These are phyloP conservation scores for Solidago caesia DNA, from an alignment of 129 eudicot species.

Conservation along the genomic window DNA sequence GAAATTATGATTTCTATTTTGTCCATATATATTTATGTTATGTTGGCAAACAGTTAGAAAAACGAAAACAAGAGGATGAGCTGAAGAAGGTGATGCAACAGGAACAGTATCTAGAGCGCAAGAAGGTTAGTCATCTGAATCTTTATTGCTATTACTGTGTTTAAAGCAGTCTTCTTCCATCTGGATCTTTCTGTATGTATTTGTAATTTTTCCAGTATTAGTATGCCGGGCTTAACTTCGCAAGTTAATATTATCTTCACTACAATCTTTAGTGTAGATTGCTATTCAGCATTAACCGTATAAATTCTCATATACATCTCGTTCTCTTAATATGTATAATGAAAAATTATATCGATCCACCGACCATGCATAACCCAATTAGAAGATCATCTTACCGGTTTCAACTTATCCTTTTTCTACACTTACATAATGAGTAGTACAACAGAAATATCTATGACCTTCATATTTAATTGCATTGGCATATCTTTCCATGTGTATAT, in stretches of 20 bases:
- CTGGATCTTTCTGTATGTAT: neutral
- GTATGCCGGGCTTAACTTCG: neutral
- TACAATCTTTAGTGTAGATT: too few relatives aligned
- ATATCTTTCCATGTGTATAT: neutral
- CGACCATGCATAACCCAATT: too few relatives aligned
- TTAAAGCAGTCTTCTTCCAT: neutral
- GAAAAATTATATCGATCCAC: too few relatives aligned
- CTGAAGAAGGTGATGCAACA: slow-evolving; percentile 79
- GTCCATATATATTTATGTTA: slow-evolving; percentile 29
- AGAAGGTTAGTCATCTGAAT: slow-evolving; percentile 51
- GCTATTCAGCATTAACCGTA: neutral
- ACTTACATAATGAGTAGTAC: too few relatives aligned
- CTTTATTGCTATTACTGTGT: neutral
- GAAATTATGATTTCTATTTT: neutral
- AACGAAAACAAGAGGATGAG: slow-evolving; percentile 92
- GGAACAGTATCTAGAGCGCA: slow-evolving; percentile 84
- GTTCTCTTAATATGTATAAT: neutral
- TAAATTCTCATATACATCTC: neutral
- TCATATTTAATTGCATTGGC: neutral
- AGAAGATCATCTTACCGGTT: too few relatives aligned
- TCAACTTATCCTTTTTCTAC: too few relatives aligned
- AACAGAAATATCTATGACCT: neutral
- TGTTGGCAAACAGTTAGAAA: slow-evolving; percentile 64
- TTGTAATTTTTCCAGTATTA: neutral
- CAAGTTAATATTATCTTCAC: neutral